phyloP scores from a whole-genome alignment of 345 rosid species.

The Orychophragmus violaceus region DNA sequence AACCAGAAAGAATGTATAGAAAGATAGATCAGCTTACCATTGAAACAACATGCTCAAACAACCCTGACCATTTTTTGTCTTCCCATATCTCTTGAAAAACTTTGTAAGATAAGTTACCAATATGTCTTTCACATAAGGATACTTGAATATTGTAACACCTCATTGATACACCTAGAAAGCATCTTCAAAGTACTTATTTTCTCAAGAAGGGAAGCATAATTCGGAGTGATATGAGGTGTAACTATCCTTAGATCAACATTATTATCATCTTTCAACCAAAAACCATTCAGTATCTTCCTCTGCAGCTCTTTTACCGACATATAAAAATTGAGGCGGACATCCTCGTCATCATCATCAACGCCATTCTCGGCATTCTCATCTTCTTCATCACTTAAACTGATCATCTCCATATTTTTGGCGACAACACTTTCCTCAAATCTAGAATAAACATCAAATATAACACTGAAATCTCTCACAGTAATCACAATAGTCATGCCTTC shows the following conservation, averaged over 20 bases:
- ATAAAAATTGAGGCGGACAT: conserved; percentile 54
- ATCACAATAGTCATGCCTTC: conserved; percentile 95
- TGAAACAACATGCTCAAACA: conserved; percentile 90
- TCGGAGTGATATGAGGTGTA: conserved; percentile 88
- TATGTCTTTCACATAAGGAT: conserved; percentile 92
- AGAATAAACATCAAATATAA: conserved; percentile 78
- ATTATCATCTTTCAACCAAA: conserved; percentile 85
- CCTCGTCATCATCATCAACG: conserved; percentile 43
- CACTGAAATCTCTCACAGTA: conserved; percentile 89
- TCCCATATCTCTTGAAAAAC: conserved; percentile 86
- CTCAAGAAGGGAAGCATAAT: conserved; percentile 83
- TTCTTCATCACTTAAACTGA: conserved; percentile 60
- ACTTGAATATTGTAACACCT: conserved; percentile 94
- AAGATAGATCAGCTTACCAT: conserved; percentile 40
- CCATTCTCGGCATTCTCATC: conserved; percentile 48
- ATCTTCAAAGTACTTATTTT: conserved; percentile 89
- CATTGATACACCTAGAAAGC: conserved; percentile 98
- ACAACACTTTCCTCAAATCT: conserved; percentile 83
- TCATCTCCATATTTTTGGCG: conserved; percentile 57
- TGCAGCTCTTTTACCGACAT: conserved; percentile 53
- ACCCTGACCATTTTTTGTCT: conserved; percentile 82
- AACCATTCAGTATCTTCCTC: conserved; percentile 71
- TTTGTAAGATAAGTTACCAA: conserved; percentile 93
- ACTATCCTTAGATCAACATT: conserved; percentile 91
- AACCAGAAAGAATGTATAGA: not conserved